Conservation (phyloP, 345 rosid species). For the Corchorus capsularis region DNA sequence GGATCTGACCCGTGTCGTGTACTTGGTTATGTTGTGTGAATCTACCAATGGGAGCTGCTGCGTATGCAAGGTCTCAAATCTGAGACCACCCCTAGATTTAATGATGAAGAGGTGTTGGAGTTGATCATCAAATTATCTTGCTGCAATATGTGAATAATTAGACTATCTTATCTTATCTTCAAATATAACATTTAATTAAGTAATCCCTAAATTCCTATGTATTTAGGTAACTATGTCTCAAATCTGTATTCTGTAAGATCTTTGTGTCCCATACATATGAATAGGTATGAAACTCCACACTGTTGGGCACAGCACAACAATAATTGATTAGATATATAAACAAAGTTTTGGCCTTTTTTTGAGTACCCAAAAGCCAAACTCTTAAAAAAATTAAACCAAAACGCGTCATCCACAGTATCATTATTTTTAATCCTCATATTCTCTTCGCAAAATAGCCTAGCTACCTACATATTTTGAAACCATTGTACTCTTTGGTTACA, state of each 20-base stretch:
- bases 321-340: background rate
- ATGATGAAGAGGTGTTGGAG: too few species aligned
- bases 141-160: too few species aligned
- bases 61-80: too few species aligned
- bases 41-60: too few species aligned
- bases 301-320: background rate
- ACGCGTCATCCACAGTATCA: background rate
- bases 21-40: too few species aligned
- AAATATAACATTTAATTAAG: too few species aligned
- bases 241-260: background rate
- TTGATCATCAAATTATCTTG: too few species aligned
- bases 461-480: background rate
- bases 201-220: background rate
- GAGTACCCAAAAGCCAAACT: background rate
- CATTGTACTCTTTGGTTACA: background rate
- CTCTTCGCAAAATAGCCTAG: background rate
- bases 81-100: too few species aligned
- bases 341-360: background rate
- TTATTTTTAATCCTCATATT: background rate
- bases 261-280: background rate
- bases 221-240: background rate
- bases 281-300: background rate
- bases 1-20: too few species aligned
- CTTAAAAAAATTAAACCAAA: background rate
- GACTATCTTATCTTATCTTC: too few species aligned